phyloP scores from a whole-genome alignment of 139 green algal species.

The Micromonas commoda region DNA sequence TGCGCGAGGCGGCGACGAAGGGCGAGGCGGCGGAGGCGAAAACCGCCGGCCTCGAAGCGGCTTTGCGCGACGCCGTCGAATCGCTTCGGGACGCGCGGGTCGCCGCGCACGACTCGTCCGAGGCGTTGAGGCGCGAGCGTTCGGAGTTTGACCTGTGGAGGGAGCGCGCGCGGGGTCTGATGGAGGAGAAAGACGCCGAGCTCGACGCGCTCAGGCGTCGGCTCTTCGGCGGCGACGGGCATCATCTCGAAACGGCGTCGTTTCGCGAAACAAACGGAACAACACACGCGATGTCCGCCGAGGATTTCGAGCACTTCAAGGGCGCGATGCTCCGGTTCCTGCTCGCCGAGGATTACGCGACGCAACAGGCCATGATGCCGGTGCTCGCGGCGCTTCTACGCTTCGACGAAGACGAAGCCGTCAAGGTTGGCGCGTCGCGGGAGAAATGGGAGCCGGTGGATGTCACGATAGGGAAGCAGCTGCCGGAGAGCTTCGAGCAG shows the following conservation, averaged over 20 bases:
- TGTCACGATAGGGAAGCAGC: neutral
- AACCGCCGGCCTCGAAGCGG: no score
- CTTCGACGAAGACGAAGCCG: neutral
- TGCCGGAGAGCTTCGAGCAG: no score
- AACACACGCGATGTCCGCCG: neutral
- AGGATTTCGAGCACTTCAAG: neutral
- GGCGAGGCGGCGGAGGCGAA: no score
- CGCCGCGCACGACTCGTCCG: neutral
- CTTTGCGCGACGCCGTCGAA: no score
- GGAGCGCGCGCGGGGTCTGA: neutral
- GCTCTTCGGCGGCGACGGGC: neutral
- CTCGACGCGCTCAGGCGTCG: neutral
- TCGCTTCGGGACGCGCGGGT: no score
- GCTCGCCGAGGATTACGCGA: neutral
- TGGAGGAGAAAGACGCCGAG: neutral
- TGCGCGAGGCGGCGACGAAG: no score
- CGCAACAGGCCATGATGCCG: neutral
- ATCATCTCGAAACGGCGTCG: neutral
- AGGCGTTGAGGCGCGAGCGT: neutral
- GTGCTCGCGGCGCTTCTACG: neutral
- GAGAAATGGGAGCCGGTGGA: neutral
- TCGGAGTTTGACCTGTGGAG: neutral
- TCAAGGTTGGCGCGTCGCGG: neutral
- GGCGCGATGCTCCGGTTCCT: neutral
- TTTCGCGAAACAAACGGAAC: no score